Evolutionary conservation across 2,329 filamentous ascomycete species (phyloP).

Genomic region (Ceratocystis albifundus): DNA sequence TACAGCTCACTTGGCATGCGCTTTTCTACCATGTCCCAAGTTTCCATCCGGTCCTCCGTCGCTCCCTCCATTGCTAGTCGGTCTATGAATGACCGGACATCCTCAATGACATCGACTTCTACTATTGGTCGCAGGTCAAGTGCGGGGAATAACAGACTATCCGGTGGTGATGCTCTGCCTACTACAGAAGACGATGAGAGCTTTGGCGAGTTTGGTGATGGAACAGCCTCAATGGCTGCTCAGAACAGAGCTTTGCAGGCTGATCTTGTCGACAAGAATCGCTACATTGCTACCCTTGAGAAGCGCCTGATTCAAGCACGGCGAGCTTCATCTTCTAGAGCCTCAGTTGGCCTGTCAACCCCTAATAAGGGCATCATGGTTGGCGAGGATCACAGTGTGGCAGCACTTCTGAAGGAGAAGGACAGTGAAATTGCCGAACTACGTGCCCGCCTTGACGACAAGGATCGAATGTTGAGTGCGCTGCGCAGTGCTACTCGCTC

Average conservation of each 20-base stretch:
- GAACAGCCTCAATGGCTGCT: slow-evolving; percentile 66
- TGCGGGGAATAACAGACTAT: slow-evolving; percentile 34
- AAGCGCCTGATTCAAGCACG: slow-evolving; percentile 84
- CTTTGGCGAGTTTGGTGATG: slow-evolving; percentile 73
- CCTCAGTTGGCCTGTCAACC: slow-evolving; percentile 60
- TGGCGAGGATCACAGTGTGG: slow-evolving; percentile 67
- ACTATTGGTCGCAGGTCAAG: slow-evolving; percentile 46
- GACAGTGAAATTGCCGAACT: slow-evolving; percentile 87
- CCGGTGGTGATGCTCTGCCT: slow-evolving; percentile 31
- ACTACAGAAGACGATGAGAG: slow-evolving; percentile 54
- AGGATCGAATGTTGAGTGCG: slow-evolving; percentile 84
- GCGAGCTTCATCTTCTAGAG: slow-evolving; percentile 75
- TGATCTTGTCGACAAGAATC: slow-evolving; percentile 93
- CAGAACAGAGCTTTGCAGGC: slow-evolving; percentile 86
- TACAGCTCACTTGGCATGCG: slow-evolving; percentile 55
- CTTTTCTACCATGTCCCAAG: slow-evolving; percentile 50
- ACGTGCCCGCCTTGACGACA: slow-evolving; percentile 81
- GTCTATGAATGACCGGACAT: slow-evolving; percentile 49
- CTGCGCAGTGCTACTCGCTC: slow-evolving; percentile 76
- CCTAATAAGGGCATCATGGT: slow-evolving; percentile 53
- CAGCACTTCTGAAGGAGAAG: slow-evolving; percentile 68
- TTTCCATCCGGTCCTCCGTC: slow-evolving; percentile 55
- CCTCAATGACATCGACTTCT: slow-evolving; percentile 55
- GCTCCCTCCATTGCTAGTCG: slow-evolving; percentile 47
- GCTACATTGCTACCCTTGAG: slow-evolving; percentile 89